Evolutionary conservation across 495 filamentous ascomycete species (phyloP), one percentile per base, ranked within the genome.

Genomic region (Penicillium egyptiacum): DNA sequence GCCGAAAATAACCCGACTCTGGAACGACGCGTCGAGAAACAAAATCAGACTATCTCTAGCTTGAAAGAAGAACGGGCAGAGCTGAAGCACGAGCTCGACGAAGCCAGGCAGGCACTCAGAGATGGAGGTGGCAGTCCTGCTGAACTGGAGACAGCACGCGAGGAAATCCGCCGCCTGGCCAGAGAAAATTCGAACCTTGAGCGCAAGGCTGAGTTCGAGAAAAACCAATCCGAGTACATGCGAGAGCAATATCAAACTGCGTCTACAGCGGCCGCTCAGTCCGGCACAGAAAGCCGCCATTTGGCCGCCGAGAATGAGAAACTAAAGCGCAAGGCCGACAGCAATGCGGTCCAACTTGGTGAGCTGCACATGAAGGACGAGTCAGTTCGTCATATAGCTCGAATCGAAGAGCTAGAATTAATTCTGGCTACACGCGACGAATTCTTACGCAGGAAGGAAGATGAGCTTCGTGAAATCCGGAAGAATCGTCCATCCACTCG

Each of bases 171-270:
- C 5, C 69, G 74, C 0, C 61, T 82, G 6, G 70, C 55, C 11
- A 64, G 72, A 37, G 77, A 80, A 26, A 73, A 75, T 41, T 63
- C 67, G 8, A 60, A 67, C 28, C 64, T 84, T n/a, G 69, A 75
- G 35, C 74, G 78, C 35, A 80, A 79, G 56, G 64, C 80, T 12
- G 72, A 77, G 11, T 72, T 72, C 19, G 79, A 85, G 55, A 79
- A 75, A 67, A 82, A 78, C 33, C 75, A 76, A 56, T 62, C 70
- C 5, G 87, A 88, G 14, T 90, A 85, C 65, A 75, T 75, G 33
- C 81, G 85, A 43, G 73, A 78, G 17, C 75, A 81, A 33, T 91
- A 90, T 57, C 86, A 90, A 50, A 73, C 77, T 33, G 84, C 85
- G 1, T 88, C 86, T 14, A 83, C 72, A 16, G 70, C 72, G 0